phyloP scores from a whole-genome alignment of 139 green algal species.

The Chlamydomonas sp. region DNA sequence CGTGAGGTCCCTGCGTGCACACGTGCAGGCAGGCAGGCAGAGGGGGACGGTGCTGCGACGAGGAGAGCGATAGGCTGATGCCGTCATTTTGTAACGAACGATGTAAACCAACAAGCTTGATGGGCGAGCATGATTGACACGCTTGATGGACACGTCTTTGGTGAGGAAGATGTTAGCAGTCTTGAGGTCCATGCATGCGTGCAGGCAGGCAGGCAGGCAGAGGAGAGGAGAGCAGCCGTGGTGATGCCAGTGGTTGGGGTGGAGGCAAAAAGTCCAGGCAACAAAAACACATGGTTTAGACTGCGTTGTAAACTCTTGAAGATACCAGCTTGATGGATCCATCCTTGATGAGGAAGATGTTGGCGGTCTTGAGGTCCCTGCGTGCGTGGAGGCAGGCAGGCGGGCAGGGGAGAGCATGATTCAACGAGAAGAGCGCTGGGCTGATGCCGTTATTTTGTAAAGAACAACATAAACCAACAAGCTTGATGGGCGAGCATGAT shows the following conservation, averaged over 20 bases:
- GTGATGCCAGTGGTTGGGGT: too few species aligned
- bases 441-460: not conserved
- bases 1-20: too few species aligned
- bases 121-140: not conserved
- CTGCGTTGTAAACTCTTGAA: not conserved
- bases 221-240: too few species aligned
- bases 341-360: slow-evolving; percentile 26
- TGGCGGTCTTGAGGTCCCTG: slow-evolving; percentile 26
- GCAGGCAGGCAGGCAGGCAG: too few species aligned
- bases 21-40: too few species aligned
- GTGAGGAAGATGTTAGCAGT: slow-evolving; percentile 34
- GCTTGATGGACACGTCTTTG: not conserved
- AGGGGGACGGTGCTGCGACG: not conserved
- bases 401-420: not conserved
- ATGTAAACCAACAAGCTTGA: not conserved
- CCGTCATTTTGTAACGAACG: not conserved
- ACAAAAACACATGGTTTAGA: too few species aligned
- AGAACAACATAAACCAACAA: not conserved
- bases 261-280: too few species aligned
- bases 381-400: not conserved
- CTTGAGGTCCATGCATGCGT: slow-evolving; percentile 53
- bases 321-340: not conserved
- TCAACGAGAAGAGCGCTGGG: not conserved
- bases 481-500: not conserved
- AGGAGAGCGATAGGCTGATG: not conserved